Conservation (phyloP, 208 protist genomes). For the Strigomonas culicis region DNA sequence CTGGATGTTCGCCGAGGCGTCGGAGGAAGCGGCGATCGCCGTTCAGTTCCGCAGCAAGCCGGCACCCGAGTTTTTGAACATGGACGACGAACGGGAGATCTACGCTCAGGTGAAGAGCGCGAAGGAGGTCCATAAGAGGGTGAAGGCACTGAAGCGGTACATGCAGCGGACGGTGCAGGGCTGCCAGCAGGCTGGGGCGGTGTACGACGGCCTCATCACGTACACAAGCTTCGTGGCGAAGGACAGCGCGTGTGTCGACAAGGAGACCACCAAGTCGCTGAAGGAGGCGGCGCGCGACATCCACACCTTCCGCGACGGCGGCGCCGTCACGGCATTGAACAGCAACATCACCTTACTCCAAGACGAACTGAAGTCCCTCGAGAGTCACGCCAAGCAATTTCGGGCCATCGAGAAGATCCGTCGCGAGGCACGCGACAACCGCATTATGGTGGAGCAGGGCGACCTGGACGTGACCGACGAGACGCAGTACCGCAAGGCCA, state of each 20-base stretch:
- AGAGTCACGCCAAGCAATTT: conserved; percentile 4
- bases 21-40: neutral
- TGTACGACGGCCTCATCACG: conserved; percentile 10
- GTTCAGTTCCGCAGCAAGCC: conserved; percentile 16
- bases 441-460: conserved; percentile 3
- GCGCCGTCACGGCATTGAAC: conserved; percentile 8
- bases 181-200: conserved; percentile 11
- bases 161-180: conserved; percentile 9
- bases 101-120: conserved; percentile 12
- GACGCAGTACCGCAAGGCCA: conserved; percentile 7
- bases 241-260: conserved; percentile 11
- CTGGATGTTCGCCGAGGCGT: neutral
- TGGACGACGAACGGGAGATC: conserved; percentile 20
- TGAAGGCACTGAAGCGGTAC: conserved; percentile 16
- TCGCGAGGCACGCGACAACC: conserved; percentile 3
- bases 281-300: neutral
- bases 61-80: conserved; percentile 12
- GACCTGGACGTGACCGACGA: conserved; percentile 8
- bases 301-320: conserved; percentile 15
- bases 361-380: neutral
- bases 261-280: neutral
- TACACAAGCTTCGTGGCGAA: neutral
- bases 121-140: conserved; percentile 13
- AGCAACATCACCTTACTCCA: neutral
- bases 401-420: neutral